A percentile compares a stretch with the other conserved stretches of the same genome.
Evolutionary conservation across 495 filamentous ascomycete genomes (phyloP).

Genomic region (Copromyces sp.): DNA sequence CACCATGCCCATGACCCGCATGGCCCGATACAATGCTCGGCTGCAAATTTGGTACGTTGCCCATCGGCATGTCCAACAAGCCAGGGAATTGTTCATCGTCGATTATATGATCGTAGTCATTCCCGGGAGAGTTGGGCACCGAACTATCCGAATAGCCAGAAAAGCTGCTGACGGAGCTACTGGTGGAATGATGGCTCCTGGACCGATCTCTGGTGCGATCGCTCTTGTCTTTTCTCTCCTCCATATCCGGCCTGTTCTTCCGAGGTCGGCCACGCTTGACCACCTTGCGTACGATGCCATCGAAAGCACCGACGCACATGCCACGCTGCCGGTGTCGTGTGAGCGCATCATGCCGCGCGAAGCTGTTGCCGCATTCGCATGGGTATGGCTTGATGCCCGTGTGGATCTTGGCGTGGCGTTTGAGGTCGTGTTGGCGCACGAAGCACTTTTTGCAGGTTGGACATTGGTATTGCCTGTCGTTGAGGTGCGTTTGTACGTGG

Average conservation of each 20-base stretch:
- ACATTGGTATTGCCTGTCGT: constrained; percentile 87
- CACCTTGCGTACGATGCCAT: constrained; percentile 59
- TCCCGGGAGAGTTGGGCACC: constrained; percentile 32
- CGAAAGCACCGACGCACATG: constrained; percentile 88
- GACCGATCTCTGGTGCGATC: constrained; percentile 32
- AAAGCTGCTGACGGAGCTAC: constrained; percentile 28
- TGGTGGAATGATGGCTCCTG: constrained; percentile 41
- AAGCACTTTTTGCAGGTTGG: constrained; percentile 86
- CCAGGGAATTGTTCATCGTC: constrained; percentile 32
- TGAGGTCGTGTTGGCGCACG: constrained; percentile 92
- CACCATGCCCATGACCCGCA: background rate
- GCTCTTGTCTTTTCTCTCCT: constrained; percentile 57
- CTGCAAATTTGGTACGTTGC: constrained; percentile 5
- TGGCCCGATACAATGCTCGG: background rate
- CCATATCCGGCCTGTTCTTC: constrained; percentile 41
- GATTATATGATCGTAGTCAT: constrained; percentile 30
- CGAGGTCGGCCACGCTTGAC: constrained; percentile 40
- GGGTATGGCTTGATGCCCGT: constrained; percentile 85
- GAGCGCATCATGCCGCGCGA: constrained; percentile 87
- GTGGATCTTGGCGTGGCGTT: constrained; percentile 94
- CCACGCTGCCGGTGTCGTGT: constrained; percentile 89
- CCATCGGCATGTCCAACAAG: constrained; percentile 35
- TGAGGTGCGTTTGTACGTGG: constrained; percentile 94
- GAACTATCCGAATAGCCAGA: constrained; percentile 41
- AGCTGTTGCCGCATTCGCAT: constrained; percentile 82